These are phyloP conservation scores for Rheum nobile DNA, from an alignment of 148 eudicot genomes.

Conservation along the genomic window DNA sequence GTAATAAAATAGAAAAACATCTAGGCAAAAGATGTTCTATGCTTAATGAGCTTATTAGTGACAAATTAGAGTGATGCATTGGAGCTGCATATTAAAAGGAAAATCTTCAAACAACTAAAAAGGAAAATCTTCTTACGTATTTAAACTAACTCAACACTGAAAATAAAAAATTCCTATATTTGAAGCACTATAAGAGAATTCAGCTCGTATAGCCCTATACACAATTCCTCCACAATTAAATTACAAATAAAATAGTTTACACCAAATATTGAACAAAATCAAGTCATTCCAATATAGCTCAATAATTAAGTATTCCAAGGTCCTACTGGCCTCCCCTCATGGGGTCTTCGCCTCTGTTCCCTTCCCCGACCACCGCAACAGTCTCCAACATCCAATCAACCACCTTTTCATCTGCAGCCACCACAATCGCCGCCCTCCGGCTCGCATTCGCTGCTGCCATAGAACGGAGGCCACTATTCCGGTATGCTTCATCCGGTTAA, in stretches of 20 bases:
- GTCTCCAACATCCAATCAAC: slow-evolving; percentile 80
- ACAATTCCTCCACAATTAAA: neutral
- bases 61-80: too few relatives aligned
- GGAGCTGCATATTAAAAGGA: too few relatives aligned
- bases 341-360: slow-evolving; percentile 59
- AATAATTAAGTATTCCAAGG: slow-evolving; percentile 82
- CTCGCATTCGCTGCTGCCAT: slow-evolving; percentile 66
- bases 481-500: slow-evolving; percentile 52
- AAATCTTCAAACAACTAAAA: too few relatives aligned
- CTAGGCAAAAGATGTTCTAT: too few relatives aligned
- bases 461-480: slow-evolving; percentile 65
- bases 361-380: slow-evolving; percentile 32
- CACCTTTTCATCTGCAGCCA: slow-evolving; percentile 81
- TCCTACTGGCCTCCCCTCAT: slow-evolving; percentile 94
- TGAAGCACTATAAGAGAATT: too few relatives aligned
- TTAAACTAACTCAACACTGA: too few relatives aligned
- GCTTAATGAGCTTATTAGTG: too few relatives aligned
- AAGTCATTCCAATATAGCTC: slow-evolving; percentile 27
- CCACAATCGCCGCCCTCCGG: slow-evolving; percentile 68
- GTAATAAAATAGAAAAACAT: too few relatives aligned
- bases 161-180: too few relatives aligned
- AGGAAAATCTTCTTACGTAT: too few relatives aligned
- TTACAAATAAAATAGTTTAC: neutral
- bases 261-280: neutral
- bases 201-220: too few relatives aligned